These are phyloP conservation scores for Brassica nigra DNA, from an alignment of 345 rosid genomes.

Conservation along the genomic window DNA sequence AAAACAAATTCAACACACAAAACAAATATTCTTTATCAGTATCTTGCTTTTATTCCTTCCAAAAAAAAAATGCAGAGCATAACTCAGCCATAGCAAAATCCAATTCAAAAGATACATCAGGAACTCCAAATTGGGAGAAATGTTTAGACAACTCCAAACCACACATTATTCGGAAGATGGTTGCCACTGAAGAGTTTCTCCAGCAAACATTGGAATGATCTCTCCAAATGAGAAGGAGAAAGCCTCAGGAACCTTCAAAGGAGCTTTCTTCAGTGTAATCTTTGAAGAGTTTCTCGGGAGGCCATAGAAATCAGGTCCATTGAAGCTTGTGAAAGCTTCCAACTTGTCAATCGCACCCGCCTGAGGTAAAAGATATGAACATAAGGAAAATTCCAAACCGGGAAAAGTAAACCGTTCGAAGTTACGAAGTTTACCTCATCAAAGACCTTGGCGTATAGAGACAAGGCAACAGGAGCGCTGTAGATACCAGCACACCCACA, in stretches of 20 bases:
- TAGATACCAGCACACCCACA: constrained; percentile 97
- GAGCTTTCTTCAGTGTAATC: constrained; percentile 60
- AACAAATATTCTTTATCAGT: constrained; percentile 20
- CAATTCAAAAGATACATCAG: constrained; percentile 16
- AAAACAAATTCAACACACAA: not conserved
- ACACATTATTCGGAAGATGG: constrained; percentile 33
- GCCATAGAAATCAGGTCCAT: constrained; percentile 93
- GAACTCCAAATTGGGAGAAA: not conserved
- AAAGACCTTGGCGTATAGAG: constrained; percentile 74
- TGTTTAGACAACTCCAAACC: not conserved
- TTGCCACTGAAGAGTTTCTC: constrained; percentile 77
- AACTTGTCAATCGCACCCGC: constrained; percentile 90
- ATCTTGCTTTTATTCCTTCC: constrained; percentile 26
- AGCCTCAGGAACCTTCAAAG: constrained; percentile 80
- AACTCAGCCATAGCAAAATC: constrained; percentile 1
- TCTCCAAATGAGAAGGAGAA: constrained; percentile 77
- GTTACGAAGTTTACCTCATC: constrained; percentile 56
- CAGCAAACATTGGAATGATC: constrained; percentile 87
- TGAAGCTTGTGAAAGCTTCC: constrained; percentile 93
- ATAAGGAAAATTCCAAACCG: constrained; percentile 1
- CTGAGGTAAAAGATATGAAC: constrained; percentile 36
- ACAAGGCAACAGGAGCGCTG: constrained; percentile 71
- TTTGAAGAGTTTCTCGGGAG: constrained; percentile 81
- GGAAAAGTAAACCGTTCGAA: constrained; percentile 9
- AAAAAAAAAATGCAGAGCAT: constrained; percentile 20